These are phyloP conservation scores for Aspergillus sp. DNA, from an alignment of 2,329 filamentous ascomycete genomes.

Conservation along the genomic window DNA sequence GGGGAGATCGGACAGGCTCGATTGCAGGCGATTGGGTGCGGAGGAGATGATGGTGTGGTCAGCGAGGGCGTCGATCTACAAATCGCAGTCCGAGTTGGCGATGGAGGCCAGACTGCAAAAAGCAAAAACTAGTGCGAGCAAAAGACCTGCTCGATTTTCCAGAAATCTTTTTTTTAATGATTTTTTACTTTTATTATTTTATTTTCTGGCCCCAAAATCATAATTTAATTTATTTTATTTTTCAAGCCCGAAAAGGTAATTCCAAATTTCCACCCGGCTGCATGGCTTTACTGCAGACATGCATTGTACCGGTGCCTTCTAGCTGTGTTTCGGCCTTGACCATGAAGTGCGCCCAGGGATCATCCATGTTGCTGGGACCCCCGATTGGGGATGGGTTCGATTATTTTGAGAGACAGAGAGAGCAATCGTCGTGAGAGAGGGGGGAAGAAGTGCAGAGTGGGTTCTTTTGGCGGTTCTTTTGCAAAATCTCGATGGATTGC, in stretches of 20 bases:
- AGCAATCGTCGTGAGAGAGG: background rate
- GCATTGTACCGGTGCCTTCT: conserved; percentile 19
- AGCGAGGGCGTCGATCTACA: conserved; percentile 16
- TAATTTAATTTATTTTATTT: conserved; percentile 2
- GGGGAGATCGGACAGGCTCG: background rate
- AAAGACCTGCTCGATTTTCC: conserved; percentile 1
- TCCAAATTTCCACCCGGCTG: conserved; percentile 19
- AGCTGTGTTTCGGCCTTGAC: conserved; percentile 24
- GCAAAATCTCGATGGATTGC: conserved; percentile 19
- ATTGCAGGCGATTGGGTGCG: background rate
- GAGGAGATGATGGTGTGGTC: background rate
- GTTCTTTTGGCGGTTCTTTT: conserved; percentile 14
- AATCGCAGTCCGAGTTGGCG: conserved; percentile 13
- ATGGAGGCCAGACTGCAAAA: conserved; percentile 1
- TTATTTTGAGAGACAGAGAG: conserved; percentile 1
- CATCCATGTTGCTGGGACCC: conserved; percentile 23
- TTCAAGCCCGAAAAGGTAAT: conserved; percentile 5
- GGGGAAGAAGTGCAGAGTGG: conserved; percentile 6
- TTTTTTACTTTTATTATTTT: background rate
- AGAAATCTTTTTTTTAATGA: background rate
- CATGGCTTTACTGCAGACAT: conserved; percentile 20
- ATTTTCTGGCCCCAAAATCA: background rate
- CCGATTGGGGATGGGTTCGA: conserved; percentile 16
- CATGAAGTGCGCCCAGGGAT: conserved; percentile 25
- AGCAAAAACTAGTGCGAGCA: conserved; percentile 4